phyloP scores from a whole-genome alignment of 2,329 filamentous ascomycete genomes.

The Calonectria pseudoturangicola region DNA sequence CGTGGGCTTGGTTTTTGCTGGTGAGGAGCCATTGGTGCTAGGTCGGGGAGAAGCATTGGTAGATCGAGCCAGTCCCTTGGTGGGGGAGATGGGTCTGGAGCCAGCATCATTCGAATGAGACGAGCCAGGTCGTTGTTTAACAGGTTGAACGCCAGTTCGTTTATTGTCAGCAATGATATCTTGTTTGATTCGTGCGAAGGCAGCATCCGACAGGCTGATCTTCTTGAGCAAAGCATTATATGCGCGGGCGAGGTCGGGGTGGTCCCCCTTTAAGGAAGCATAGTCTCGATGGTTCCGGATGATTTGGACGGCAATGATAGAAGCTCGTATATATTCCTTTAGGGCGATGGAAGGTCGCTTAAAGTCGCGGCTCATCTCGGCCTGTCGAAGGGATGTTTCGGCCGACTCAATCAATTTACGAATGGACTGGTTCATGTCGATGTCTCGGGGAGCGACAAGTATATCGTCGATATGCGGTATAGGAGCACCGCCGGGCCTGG shows the following conservation, averaged over 20 bases:
- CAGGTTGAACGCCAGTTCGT: constrained; percentile 74
- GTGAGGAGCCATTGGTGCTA: constrained; percentile 39
- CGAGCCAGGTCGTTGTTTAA: constrained; percentile 42
- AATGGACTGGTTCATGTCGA: constrained; percentile 70
- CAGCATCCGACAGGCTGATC: constrained; percentile 67
- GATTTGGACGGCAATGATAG: constrained; percentile 83
- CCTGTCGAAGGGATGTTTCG: constrained; percentile 73
- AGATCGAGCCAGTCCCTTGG: constrained; percentile 38
- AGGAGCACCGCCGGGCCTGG: constrained; percentile 56
- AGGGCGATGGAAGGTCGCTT: constrained; percentile 84
- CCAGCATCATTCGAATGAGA: constrained; percentile 42
- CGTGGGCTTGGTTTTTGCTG: constrained; percentile 63
- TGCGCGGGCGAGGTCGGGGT: constrained; percentile 66
- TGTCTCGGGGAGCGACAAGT: constrained; percentile 65
- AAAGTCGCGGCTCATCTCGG: constrained; percentile 78
- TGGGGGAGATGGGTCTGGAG: constrained; percentile 42
- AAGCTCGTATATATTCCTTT: constrained; percentile 88
- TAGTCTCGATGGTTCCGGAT: constrained; percentile 87
- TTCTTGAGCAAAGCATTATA: constrained; percentile 71
- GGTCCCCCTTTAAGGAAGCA: constrained; percentile 75
- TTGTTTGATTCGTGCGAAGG: constrained; percentile 75
- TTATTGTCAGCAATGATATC: constrained; percentile 79
- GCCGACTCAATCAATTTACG: constrained; percentile 72
- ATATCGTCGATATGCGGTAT: constrained; percentile 74
- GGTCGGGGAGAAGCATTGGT: constrained; percentile 47